Conservation (phyloP, 768 basidiomycete genomes). For the Leccinum variicolor region DNA sequence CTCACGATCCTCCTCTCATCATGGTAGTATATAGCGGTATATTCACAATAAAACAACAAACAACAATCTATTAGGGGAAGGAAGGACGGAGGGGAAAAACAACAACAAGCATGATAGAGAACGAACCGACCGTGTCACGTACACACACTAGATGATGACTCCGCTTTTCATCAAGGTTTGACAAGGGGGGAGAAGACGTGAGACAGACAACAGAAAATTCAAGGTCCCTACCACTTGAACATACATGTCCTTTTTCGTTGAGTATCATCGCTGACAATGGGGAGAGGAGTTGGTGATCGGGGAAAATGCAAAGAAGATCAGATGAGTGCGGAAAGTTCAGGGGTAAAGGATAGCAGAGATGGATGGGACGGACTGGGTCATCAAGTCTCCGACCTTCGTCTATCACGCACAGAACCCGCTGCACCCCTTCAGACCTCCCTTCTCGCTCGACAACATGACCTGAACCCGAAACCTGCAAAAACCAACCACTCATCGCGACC, state of each 20-base stretch:
- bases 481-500: constrained; percentile 29
- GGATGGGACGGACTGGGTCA: constrained; percentile 35
- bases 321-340: constrained; percentile 26
- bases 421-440: background rate
- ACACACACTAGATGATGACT: constrained; percentile 11
- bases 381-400: constrained; percentile 30
- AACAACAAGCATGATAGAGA: constrained; percentile 3
- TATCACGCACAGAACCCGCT: background rate
- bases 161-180: constrained; percentile 20
- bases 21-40: constrained; percentile 5
- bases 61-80: constrained; percentile 2
- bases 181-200: constrained; percentile 14
- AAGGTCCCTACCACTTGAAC: constrained; percentile 27
- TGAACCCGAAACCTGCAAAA: constrained; percentile 28
- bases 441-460: constrained; percentile 16
- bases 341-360: constrained; percentile 27
- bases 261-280: constrained; percentile 7
- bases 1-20: background rate
- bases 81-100: background rate
- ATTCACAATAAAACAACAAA: constrained; percentile 9
- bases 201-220: constrained; percentile 19
- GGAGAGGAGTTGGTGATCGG: constrained; percentile 12
- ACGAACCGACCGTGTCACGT: constrained; percentile 34
- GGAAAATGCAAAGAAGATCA: constrained; percentile 14
- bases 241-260: constrained; percentile 13